phyloP scores from a whole-genome alignment of 2,329 filamentous ascomycete species.

The Basipetospora chlamydospora region DNA sequence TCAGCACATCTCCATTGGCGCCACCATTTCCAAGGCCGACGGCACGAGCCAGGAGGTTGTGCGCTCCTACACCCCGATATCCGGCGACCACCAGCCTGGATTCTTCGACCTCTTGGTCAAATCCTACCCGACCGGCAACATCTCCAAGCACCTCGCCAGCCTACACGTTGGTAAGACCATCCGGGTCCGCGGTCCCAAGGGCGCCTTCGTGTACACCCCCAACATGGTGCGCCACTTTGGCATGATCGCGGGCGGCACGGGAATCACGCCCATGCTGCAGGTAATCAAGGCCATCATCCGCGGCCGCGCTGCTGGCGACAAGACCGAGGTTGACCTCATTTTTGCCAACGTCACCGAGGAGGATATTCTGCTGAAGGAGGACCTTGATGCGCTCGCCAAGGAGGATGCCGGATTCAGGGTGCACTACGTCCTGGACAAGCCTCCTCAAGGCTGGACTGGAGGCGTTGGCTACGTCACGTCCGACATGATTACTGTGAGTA shows the following conservation, averaged over 20 bases:
- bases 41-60: conserved; percentile 71
- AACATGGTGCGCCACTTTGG: conserved; percentile 95
- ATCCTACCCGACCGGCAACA: conserved; percentile 94
- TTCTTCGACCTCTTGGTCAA: conserved; percentile 97
- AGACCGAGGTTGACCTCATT: conserved; percentile 82
- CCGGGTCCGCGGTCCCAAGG: conserved; percentile 87
- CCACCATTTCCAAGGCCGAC: conserved; percentile 50
- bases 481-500: conserved; percentile 78
- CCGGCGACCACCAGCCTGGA: conserved; percentile 75
- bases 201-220: conserved; percentile 91
- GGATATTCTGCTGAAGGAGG: conserved; percentile 87
- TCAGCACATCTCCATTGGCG: conserved; percentile 95
- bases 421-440: conserved; percentile 94
- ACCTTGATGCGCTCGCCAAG: conserved; percentile 64
- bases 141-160: conserved; percentile 80
- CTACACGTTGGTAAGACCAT: conserved; percentile 75
- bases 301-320: conserved; percentile 64
- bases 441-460: conserved; percentile 79
- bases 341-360: conserved; percentile 92
- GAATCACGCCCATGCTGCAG: conserved; percentile 97
- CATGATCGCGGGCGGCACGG: conserved; percentile 95
- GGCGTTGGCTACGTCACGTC: conserved; percentile 89
- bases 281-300: conserved; percentile 81
- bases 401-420: conserved; percentile 73
- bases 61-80: conserved; percentile 85